Conservation (phyloP, 2,329 filamentous ascomycete genomes). For the Phyllachora maydis region DNA sequence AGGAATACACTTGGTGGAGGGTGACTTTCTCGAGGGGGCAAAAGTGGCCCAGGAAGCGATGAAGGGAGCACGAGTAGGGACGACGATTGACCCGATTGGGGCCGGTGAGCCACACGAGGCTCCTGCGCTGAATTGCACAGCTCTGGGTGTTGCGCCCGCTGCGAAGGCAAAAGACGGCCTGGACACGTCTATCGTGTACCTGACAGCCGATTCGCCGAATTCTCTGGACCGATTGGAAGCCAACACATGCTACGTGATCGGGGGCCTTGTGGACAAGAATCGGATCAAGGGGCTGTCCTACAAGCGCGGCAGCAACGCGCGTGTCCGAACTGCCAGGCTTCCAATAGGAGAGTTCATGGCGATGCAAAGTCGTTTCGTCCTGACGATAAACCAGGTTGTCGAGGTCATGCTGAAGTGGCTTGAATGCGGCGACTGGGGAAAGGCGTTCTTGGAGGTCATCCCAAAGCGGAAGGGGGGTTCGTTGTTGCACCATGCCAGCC, state of each 20-base stretch:
- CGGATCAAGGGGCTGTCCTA: conserved; percentile 90
- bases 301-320: conserved; percentile 51
- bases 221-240: conserved; percentile 69
- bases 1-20: conserved; percentile 49
- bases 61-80: too few relatives aligned
- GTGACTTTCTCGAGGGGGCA: conserved; percentile 53
- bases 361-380: conserved; percentile 68
- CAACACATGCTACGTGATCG: conserved; percentile 80
- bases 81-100: too few relatives aligned
- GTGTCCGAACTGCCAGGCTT: conserved; percentile 72
- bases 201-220: conserved; percentile 78
- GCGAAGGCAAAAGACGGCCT: too few relatives aligned
- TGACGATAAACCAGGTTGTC: conserved; percentile 88
- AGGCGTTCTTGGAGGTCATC: conserved; percentile 73
- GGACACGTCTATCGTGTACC: conserved; percentile 46
- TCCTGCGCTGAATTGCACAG: too few relatives aligned
- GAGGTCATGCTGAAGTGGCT: conserved; percentile 95
- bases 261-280: conserved; percentile 90
- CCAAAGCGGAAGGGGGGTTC: conserved; percentile 75
- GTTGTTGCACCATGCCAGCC: too few relatives aligned
- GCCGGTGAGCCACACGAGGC: too few relatives aligned
- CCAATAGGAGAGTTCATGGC: conserved; percentile 92
- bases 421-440: conserved; percentile 75
- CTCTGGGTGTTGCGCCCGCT: too few relatives aligned
- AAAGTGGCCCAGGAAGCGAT: conserved; percentile 47